Evolutionary conservation across 768 basidiomycete species (phyloP).

Genomic region (Floccularia luteovirens): DNA sequence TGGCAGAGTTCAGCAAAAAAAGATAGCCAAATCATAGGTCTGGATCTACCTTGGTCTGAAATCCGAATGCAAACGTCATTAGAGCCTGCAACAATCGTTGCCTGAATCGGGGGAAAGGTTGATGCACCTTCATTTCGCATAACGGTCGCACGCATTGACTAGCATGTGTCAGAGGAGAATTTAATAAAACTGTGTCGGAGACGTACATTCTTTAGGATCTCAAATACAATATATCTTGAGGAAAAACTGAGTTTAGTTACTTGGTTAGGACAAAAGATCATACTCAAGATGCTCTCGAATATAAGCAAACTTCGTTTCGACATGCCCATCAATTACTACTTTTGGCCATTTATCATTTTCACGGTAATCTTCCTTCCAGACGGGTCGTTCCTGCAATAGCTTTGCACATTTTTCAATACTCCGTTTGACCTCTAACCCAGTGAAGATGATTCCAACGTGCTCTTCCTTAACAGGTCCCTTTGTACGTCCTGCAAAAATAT

Average conservation of each 20-base stretch:
- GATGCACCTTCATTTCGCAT: constrained; percentile 34
- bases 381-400: constrained; percentile 43
- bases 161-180: constrained; percentile 1
- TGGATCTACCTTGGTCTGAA: constrained; percentile 75
- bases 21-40: background rate
- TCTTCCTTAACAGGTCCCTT: constrained; percentile 33
- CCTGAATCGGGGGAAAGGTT: constrained; percentile 54
- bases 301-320: constrained; percentile 68
- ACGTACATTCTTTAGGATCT: constrained; percentile 82
- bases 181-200: constrained; percentile 1
- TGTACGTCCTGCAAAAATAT: constrained; percentile 34
- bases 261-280: constrained; percentile 14
- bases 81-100: constrained; percentile 69
- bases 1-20: constrained; percentile 4
- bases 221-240: constrained; percentile 75
- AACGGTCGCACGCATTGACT: constrained; percentile 72
- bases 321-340: constrained; percentile 66
- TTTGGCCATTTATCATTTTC: constrained; percentile 42
- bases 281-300: constrained; percentile 85
- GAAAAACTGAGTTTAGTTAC: constrained; percentile 3
- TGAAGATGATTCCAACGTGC: constrained; percentile 83
- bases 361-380: constrained; percentile 31
- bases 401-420: constrained; percentile 64
- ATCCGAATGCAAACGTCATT: constrained; percentile 76
- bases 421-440: constrained; percentile 58